These are phyloP conservation scores for Castanospermum australe DNA, from an alignment of 306 rosid genomes.

Conservation along the genomic window DNA sequence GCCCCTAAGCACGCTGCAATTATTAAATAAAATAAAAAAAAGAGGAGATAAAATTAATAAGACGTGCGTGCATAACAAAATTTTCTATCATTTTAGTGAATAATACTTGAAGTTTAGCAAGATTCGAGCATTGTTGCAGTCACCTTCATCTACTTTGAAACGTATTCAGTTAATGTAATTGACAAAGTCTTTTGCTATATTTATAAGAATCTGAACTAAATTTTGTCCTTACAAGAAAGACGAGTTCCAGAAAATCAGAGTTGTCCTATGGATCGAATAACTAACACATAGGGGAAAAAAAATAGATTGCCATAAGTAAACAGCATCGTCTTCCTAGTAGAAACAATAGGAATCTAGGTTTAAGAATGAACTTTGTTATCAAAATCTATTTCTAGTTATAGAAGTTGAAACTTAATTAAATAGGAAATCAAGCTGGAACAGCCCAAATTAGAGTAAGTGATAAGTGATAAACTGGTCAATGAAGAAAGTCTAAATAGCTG, in stretches of 20 bases:
- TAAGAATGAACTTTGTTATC: not conserved
- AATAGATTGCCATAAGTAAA: not conserved
- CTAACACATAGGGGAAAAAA: not conserved
- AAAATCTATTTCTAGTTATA: not conserved
- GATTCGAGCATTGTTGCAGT: not conserved
- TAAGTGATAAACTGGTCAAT: constrained; percentile 10
- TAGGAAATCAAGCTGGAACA: not conserved
- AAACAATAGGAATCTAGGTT: constrained; percentile 4
- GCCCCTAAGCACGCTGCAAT: constrained; percentile 1
- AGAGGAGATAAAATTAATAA: not conserved
- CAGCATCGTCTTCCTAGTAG: not conserved
- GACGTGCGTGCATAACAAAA: not conserved
- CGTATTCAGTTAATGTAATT: not conserved
- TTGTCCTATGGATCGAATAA: not conserved
- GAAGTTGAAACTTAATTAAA: constrained; percentile 7
- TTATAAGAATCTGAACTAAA: constrained; percentile 4
- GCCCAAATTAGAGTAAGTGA: constrained; percentile 7
- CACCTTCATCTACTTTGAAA: constrained; percentile 12
- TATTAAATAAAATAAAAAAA: not conserved
- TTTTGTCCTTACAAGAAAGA: constrained; percentile 10
- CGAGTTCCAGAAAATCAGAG: not conserved
- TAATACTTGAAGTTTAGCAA: not conserved
- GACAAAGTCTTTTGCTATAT: not conserved
- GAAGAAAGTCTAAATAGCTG: not conserved
- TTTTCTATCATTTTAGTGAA: not conserved